A percentile compares a stretch with the other conserved stretches of the same genome.
Evolutionary conservation across 352 stramenopile genomes (phyloP).

Genomic region (Pythium myriotylum): DNA sequence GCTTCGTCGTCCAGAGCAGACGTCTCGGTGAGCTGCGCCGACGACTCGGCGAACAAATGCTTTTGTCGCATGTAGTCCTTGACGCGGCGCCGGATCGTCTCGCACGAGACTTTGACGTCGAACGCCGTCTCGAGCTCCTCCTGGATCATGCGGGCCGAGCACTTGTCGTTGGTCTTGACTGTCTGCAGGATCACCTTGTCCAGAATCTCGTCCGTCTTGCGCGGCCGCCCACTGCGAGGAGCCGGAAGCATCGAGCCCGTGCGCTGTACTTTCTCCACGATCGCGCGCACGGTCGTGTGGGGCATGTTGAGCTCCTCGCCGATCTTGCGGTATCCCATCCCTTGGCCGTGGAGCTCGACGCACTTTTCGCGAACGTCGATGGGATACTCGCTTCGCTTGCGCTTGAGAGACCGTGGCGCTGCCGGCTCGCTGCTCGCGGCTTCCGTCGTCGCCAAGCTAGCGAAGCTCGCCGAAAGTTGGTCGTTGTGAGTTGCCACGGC

Average conservation of each 20-base stretch:
- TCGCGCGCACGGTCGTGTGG: slow-evolving; percentile 71
- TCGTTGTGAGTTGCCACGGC: neutral
- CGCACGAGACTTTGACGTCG: slow-evolving; percentile 62
- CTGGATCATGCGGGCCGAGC: slow-evolving; percentile 62
- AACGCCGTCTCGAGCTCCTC: slow-evolving; percentile 48
- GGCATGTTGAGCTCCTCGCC: slow-evolving; percentile 63
- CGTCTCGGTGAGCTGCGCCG: neutral
- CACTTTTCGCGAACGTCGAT: slow-evolving; percentile 58
- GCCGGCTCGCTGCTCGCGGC: neutral
- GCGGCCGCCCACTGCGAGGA: slow-evolving; percentile 55
- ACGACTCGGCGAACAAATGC: slow-evolving; percentile 27
- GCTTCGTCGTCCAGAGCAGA: neutral
- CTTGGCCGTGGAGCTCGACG: slow-evolving; percentile 51
- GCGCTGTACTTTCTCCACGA: slow-evolving; percentile 63
- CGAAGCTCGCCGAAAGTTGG: neutral
- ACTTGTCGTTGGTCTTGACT: slow-evolving; percentile 57
- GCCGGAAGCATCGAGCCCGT: slow-evolving; percentile 53
- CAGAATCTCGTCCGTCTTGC: slow-evolving; percentile 67
- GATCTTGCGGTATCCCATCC: slow-evolving; percentile 63
- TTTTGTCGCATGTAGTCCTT: slow-evolving; percentile 56
- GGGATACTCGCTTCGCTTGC: slow-evolving; percentile 62
- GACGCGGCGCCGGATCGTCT: slow-evolving; percentile 69
- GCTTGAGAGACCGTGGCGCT: slow-evolving; percentile 15
- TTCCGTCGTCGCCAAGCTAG: neutral
- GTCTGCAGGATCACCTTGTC: slow-evolving; percentile 69